Evolutionary conservation across 163 green algal genomes (phyloP), one percentile per base, ranked within the genome.

Genomic region (Scenedesmus sp.): DNA sequence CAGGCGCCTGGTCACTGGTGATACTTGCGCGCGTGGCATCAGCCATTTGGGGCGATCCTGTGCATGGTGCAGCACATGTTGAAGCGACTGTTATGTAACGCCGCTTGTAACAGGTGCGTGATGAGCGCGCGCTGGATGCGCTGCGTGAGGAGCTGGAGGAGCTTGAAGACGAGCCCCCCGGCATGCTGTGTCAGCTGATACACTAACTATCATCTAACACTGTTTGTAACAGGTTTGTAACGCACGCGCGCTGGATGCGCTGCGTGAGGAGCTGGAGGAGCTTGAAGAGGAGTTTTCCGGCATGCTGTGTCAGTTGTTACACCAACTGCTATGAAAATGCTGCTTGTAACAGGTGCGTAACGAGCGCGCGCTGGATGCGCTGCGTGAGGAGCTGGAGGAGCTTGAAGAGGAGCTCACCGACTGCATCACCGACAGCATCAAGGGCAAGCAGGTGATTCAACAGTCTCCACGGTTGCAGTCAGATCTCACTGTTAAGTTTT

Each of bases 141-240:
- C 76, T 96, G 82, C 84, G 83, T 54, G 95, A 96, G 64, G 96
- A 98, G 92, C 82, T 98, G 77, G 97, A 99, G 70, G 97, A 98
- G 26, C 59, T 98, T 64, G 97, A 98, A 57, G 97, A 99, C 88
- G 74, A 92, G 52, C 92, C 98, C 64, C 90, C 89, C 2, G 96
- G 97, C 74, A 46, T 46, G 34, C 34, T 46, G 34, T 46, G 34
- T 46, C 34, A 46, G 34, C 34, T 46, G 34, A 46, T 46, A 46
- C 34, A 46, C 34, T 46, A 46, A 46, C 34, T 46, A 46, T 79
- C 1, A 79, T 52, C 23, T 79, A n/a, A 57, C 77, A 56, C n/a
- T 26, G 23, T 23, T 26, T 57, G 77, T 57, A 60, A 86, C 70
- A 55, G 52, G 86, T 90, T 23, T 94, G 96, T 83, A 98, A 98